Evolutionary conservation across 2,329 filamentous ascomycete species (phyloP).

Genomic region (Aphanocladium album): DNA sequence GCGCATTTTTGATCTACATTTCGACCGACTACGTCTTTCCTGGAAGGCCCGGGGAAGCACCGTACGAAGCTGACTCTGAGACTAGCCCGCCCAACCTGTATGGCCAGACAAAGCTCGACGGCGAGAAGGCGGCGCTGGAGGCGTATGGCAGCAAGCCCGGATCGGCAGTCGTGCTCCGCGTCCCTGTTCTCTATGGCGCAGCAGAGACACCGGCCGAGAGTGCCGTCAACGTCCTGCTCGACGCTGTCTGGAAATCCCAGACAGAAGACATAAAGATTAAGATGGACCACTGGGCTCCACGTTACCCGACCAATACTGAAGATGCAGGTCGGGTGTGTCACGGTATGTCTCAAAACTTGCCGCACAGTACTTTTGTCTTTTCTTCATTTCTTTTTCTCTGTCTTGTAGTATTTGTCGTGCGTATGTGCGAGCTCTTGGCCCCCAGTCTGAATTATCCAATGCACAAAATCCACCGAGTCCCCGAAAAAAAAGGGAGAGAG

Average conservation of each 20-base stretch:
- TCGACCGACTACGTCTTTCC: constrained; percentile 80
- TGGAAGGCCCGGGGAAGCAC: constrained; percentile 71
- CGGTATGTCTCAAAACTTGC: constrained; percentile 38
- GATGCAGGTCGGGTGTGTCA: constrained; percentile 76
- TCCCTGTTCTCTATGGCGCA: constrained; percentile 81
- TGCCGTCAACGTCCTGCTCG: constrained; percentile 76
- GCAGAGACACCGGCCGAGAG: constrained; percentile 67
- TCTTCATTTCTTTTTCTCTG: constrained; percentile 11
- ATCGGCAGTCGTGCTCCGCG: constrained; percentile 65
- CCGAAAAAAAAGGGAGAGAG: no score
- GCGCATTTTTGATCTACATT: constrained; percentile 67
- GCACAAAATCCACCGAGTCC: background rate
- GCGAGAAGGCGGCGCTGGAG: constrained; percentile 60
- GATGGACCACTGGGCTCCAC: constrained; percentile 82
- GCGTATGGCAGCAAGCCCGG: constrained; percentile 50
- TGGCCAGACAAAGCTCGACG: constrained; percentile 56
- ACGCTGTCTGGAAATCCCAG: constrained; percentile 69
- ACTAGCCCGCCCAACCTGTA: constrained; percentile 74
- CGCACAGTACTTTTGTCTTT: constrained; percentile 1
- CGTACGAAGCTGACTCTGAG: constrained; percentile 62
- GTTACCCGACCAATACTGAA: constrained; percentile 85
- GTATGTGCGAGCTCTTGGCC: background rate
- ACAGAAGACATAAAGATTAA: constrained; percentile 56
- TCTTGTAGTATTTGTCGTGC: background rate
- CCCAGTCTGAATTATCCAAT: background rate